Percentiles rank a stretch among this genome's conserved stretches.
These are phyloP conservation scores for Fraxinus baroniana DNA, from an alignment of 305 asterid species.

Conservation along the genomic window DNA sequence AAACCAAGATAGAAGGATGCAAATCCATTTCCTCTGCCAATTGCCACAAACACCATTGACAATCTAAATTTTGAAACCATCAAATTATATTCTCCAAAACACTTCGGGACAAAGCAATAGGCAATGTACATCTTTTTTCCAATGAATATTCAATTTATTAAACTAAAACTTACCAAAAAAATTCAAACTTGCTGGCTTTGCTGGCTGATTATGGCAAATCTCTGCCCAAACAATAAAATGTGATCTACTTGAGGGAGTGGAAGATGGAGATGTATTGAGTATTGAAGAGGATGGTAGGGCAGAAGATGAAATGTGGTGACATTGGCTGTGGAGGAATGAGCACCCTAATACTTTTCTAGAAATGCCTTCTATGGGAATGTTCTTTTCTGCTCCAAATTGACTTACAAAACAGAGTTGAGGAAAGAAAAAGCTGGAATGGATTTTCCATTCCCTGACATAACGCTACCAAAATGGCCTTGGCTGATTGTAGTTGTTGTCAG, in stretches of 20 bases:
- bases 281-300: neutral
- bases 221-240: neutral
- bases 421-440: neutral
- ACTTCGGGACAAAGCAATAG: neutral
- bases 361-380: neutral
- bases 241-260: neutral
- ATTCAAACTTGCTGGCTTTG: neutral
- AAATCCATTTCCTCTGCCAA: neutral
- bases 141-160: neutral
- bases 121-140: neutral
- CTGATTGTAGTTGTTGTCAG: neutral
- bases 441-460: neutral
- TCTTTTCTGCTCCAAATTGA: neutral
- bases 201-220: neutral
- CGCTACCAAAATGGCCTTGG: neutral
- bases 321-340: neutral
- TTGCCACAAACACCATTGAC: neutral
- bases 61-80: neutral
- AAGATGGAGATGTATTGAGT: neutral
- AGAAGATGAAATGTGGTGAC: neutral
- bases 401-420: neutral
- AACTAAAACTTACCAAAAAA: neutral
- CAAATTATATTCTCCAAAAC: neutral
- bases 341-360: neutral
- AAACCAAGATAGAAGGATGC: neutral